Evolutionary conservation across 2,329 filamentous ascomycete species (phyloP), one percentile per base, ranked within the genome.

Genomic region (Paramyrothecium roridum): DNA sequence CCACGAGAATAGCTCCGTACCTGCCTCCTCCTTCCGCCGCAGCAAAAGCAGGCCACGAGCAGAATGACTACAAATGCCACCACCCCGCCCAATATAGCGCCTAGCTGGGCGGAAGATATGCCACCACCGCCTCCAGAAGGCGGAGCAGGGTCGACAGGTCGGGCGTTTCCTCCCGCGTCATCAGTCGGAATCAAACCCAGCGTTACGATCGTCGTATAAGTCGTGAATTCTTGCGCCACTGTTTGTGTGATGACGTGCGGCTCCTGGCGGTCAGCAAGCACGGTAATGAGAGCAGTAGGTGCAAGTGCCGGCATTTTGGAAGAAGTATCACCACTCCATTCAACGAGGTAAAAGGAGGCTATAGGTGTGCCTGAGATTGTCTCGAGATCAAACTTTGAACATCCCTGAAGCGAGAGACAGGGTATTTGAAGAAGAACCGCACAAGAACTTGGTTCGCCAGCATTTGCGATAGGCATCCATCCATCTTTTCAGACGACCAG

Each of bases 71-170:
- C 67, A n/a, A 71, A 60, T 2, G 69, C 75, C 12, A 74, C 63
- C 2, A 77, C 57, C 34, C 69, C 69, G 26, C 76, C 76, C 2
- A 76, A 61, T 19, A 79, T 73, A 43, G 70, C 75, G 6, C 73
- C 76, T 30, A 79, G 67, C 50, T 76, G 65, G n/a, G 61, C 65
- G 23, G 68, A 62, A 0, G 66, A 70, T 3, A 77, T 65, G 10
- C 64, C 67, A 8, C 55, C 58, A 11, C 54, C 48, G 23, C 55
- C 57, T 17, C 54, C 48, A 19, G 60, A 63, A 13, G 60, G 55
- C 17, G 56, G 43, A 48, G 57, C 45, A 33, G 59, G 50, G 48
- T 57, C 52, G 56, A 59, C 40, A 53, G 54, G 48, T 53, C 43
- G 53, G 56, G 54, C 33, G 56, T 59, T 3, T 58, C 56, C 21